Conservation (phyloP, 805 yeast genomes). For the Hanseniaspora lindneri region DNA sequence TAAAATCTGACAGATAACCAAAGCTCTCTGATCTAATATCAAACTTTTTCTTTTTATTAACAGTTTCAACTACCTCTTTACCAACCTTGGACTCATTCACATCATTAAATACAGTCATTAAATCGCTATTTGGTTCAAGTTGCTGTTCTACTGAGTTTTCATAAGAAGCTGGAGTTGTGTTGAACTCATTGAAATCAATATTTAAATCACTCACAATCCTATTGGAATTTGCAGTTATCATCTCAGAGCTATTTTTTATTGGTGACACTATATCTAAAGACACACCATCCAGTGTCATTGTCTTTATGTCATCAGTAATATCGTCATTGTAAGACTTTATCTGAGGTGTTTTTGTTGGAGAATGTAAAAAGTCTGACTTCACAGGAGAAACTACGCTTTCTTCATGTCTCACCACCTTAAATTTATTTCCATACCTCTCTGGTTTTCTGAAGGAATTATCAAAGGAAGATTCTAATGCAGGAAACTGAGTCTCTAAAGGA, state of each 20-base stretch:
- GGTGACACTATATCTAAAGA: constrained; percentile 11
- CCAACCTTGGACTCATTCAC: background rate
- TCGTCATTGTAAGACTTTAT: constrained; percentile 2
- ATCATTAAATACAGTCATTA: background rate
- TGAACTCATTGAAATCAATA: constrained; percentile 2
- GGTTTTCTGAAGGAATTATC: background rate
- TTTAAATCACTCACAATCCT: constrained; percentile 14
- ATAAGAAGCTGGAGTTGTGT: background rate
- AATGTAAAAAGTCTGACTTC: constrained; percentile 1
- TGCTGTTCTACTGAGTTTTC: background rate
- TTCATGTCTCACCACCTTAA: constrained; percentile 10
- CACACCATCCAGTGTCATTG: constrained; percentile 15
- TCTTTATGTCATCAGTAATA: constrained; percentile 8
- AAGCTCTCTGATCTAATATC: constrained; percentile 14
- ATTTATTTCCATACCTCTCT: constrained; percentile 9
- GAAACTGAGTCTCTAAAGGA: constrained; percentile 12
- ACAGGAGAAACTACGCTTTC: background rate
- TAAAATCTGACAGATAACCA: constrained; percentile 13
- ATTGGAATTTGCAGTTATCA: background rate
- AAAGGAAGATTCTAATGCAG: background rate
- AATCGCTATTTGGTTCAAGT: background rate
- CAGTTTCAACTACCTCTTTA: background rate
- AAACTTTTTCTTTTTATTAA: background rate
- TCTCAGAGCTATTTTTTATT: background rate
- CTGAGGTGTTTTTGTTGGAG: constrained; percentile 13